phyloP scores from a whole-genome alignment of 164 flowering plant genomes.

The Malania oleifera region DNA sequence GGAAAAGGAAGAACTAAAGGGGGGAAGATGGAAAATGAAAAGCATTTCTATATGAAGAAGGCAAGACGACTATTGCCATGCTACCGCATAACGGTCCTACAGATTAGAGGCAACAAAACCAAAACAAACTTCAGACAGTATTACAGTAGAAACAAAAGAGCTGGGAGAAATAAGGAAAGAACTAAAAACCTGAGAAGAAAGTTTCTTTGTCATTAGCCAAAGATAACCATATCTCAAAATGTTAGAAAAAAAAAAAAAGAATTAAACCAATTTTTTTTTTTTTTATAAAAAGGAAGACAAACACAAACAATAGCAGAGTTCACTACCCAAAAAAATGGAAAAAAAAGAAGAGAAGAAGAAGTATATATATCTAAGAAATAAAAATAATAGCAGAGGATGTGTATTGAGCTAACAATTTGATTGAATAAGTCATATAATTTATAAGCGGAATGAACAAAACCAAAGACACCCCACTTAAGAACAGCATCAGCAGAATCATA shows the following conservation, averaged over 20 bases:
- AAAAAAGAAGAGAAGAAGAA: too few species aligned
- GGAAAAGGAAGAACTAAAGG: neutral
- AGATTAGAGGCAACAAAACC: slow-evolving; percentile 6
- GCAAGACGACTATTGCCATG: neutral
- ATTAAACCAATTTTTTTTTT: too few species aligned
- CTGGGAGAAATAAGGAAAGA: slow-evolving; percentile 14
- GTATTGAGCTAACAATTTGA: too few species aligned
- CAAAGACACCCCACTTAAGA: too few species aligned
- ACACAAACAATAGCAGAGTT: too few species aligned
- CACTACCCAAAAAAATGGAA: too few species aligned
- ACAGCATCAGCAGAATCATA: too few species aligned
- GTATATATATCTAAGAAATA: too few species aligned
- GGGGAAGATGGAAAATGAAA: neutral
- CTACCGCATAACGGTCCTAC: slow-evolving; percentile 3
- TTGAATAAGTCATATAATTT: too few species aligned
- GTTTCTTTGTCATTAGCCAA: slow-evolving; percentile 11
- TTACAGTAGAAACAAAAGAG: slow-evolving; percentile 1
- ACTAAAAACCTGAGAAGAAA: slow-evolving; percentile 17
- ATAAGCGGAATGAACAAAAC: too few species aligned
- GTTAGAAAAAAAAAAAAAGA: neutral
- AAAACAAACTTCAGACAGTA: neutral
- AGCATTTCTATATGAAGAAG: slow-evolving; percentile 10
- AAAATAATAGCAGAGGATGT: too few species aligned
- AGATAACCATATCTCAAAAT: slow-evolving; percentile 6
- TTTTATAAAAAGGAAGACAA: too few species aligned